phyloP scores from a whole-genome alignment of 768 basidiomycete genomes.

The Lactarius hengduanensis region DNA sequence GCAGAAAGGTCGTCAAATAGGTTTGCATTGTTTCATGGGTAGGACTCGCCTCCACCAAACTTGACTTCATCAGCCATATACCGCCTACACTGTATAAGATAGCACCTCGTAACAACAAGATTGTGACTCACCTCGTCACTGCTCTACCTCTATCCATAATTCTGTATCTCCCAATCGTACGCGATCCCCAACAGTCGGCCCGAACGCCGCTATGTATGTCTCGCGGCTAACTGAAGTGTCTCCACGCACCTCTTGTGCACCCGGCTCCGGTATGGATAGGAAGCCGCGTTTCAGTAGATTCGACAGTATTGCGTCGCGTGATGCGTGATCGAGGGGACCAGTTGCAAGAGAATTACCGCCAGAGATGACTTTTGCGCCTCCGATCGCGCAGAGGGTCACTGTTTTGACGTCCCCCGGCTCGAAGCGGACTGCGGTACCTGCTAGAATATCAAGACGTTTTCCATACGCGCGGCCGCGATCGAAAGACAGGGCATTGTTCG shows the following conservation, averaged over 20 bases:
- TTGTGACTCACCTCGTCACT: constrained; percentile 58
- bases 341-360: constrained; percentile 80
- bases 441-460: constrained; percentile 86
- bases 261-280: constrained; percentile 65
- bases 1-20: constrained; percentile 1
- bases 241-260: constrained; percentile 47
- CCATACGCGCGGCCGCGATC: constrained; percentile 81
- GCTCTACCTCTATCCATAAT: constrained; percentile 91
- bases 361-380: constrained; percentile 64
- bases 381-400: constrained; percentile 77
- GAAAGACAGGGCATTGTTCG: constrained; percentile 76
- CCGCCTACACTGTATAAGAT: constrained; percentile 48
- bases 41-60: constrained; percentile 81
- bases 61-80: constrained; percentile 97
- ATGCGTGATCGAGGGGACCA: constrained; percentile 46
- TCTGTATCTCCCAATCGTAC: constrained; percentile 85
- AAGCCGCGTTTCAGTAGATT: constrained; percentile 62
- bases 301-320: constrained; percentile 48
- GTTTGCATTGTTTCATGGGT: background rate
- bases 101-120: background rate
- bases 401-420: constrained; percentile 91
- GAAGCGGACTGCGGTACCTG: constrained; percentile 95
- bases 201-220: constrained; percentile 90
- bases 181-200: constrained; percentile 89
- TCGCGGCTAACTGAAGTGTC: constrained; percentile 64